Conservation (phyloP, 2,329 filamentous ascomycete genomes). For the Dryadomyces quercivorus region DNA sequence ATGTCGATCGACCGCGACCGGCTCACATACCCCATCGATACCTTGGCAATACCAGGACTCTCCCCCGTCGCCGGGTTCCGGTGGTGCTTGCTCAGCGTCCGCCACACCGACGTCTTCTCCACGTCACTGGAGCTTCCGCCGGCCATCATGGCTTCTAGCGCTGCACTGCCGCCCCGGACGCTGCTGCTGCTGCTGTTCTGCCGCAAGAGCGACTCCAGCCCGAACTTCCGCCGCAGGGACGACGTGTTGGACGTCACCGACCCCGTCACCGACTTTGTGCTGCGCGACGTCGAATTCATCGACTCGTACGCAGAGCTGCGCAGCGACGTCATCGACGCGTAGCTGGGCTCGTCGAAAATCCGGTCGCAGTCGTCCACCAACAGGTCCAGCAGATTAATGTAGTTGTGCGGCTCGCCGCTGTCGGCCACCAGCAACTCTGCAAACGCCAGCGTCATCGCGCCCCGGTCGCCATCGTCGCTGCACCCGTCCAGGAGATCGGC, state of each 20-base stretch:
- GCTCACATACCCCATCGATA: conserved; percentile 30
- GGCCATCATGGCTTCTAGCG: conserved; percentile 2
- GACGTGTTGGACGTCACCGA: conserved; percentile 79
- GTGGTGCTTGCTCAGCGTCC: conserved; percentile 73
- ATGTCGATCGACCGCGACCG: conserved; percentile 71
- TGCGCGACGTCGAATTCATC: conserved; percentile 44
- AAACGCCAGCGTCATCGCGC: conserved; percentile 78
- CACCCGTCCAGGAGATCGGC: conserved; percentile 83
- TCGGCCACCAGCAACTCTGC: conserved; percentile 73
- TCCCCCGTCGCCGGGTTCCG: conserved; percentile 49
- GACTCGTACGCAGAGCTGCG: conserved; percentile 43
- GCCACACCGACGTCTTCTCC: conserved; percentile 69
- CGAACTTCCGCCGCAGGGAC: conserved; percentile 73
- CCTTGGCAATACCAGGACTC: conserved; percentile 52
- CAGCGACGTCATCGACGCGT: neutral
- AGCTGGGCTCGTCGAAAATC: conserved; percentile 57
- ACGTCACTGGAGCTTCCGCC: conserved; percentile 26
- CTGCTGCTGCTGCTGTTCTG: conserved; percentile 58
- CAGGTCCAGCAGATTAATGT: conserved; percentile 79
- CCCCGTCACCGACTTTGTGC: conserved; percentile 46
- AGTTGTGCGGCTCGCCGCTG: conserved; percentile 53
- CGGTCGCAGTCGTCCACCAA: conserved; percentile 81
- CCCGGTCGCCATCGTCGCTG: conserved; percentile 80
- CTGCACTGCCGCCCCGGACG: neutral
- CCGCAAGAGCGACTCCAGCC: conserved; percentile 61